Evolutionary conservation across 2,329 filamentous ascomycete species (phyloP).

Genomic region (Colletotrichum costaricense): DNA sequence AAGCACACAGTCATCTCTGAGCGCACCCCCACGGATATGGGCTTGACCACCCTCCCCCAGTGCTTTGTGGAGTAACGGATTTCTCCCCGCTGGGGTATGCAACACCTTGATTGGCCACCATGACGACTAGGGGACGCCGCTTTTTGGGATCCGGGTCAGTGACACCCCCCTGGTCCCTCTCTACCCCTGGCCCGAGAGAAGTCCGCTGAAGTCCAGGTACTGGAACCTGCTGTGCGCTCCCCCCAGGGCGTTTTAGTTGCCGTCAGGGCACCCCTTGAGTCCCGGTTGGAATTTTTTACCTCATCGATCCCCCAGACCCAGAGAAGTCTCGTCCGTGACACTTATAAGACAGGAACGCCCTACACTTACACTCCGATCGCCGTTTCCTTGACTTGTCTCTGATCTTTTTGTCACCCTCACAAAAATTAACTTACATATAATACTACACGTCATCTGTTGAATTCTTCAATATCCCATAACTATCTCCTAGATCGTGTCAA

Average conservation of each 20-base stretch:
- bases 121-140: background rate
- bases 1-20: background rate
- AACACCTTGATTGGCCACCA: slow-evolving; percentile 21
- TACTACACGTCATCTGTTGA: background rate
- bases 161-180: slow-evolving; percentile 20
- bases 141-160: slow-evolving; percentile 25
- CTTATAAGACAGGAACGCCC: slow-evolving; percentile 34
- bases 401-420: background rate
- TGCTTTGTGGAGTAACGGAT: slow-evolving; percentile 25
- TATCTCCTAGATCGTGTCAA: background rate
- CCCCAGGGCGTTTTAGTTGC: slow-evolving; percentile 32
- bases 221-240: slow-evolving; percentile 33
- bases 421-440: slow-evolving; percentile 7
- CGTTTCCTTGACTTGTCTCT: background rate
- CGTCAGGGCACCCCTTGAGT: slow-evolving; percentile 33
- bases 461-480: slow-evolving; percentile 1
- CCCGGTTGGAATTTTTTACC: slow-evolving; percentile 32
- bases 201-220: slow-evolving; percentile 29
- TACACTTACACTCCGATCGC: background rate
- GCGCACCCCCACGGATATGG: slow-evolving; percentile 25
- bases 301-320: slow-evolving; percentile 27
- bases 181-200: slow-evolving; percentile 26
- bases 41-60: slow-evolving; percentile 15
- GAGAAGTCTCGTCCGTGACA: slow-evolving; percentile 19
- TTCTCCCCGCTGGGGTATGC: slow-evolving; percentile 28